Conservation (phyloP, 805 yeast genomes). For the Schizosaccharomyces pombe region ASM294v3 CU329670.1:895501-896000, state of each 20-base stretch:
- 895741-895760: conserved; percentile 86
- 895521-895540: too few species aligned
- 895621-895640: conserved; percentile 69
- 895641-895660: conserved; percentile 89
- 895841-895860: conserved; percentile 73
- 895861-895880: conserved; percentile 96
- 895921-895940: conserved; percentile 78
- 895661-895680: conserved; percentile 48
- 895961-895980: conserved; percentile 40
- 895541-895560: not conserved
- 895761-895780: conserved; percentile 18
- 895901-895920: conserved; percentile 72
- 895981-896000: not conserved
- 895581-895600: not conserved
- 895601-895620: conserved; percentile 2
- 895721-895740: conserved; percentile 78
- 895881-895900: conserved; percentile 50
- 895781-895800: not conserved
- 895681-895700: conserved; percentile 61
- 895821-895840: conserved; percentile 59
- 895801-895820: not conserved
- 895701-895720: conserved; percentile 73
- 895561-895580: not conserved
- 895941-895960: conserved; percentile 45
- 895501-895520: too few species aligned